Evolutionary conservation across 192 early-diverging fungal genomes (phyloP).

Genomic region (Martensiomyces pterosporus): DNA sequence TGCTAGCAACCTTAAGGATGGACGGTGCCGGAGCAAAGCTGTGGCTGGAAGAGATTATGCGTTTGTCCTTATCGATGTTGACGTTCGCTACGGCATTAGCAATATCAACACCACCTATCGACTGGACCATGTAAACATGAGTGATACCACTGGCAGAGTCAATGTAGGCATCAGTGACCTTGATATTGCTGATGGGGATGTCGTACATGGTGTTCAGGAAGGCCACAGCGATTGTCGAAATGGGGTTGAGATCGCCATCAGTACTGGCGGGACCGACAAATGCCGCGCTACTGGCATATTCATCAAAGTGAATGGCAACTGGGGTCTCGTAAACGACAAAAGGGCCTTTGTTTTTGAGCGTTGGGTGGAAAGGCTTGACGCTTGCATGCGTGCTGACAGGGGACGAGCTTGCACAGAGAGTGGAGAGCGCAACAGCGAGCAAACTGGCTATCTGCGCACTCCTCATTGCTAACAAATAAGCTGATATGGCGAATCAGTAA

Average conservation of each 20-base stretch:
- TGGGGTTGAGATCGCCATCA: neutral
- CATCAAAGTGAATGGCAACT: neutral
- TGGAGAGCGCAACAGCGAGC: too few species aligned
- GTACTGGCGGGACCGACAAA: neutral
- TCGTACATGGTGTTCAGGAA: constrained; percentile 6
- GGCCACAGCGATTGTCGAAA: neutral
- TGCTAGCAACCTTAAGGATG: too few species aligned
- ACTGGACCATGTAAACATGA: constrained; percentile 83
- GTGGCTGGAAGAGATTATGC: constrained; percentile 68
- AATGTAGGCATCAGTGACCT: constrained; percentile 62
- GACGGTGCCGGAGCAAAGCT: constrained; percentile 56
- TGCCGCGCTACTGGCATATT: neutral
- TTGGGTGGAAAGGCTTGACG: neutral
- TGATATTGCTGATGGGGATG: constrained; percentile 11
- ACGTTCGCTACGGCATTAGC: constrained; percentile 82
- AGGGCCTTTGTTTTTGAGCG: neutral
- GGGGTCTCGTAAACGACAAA: neutral
- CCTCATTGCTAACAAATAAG: too few species aligned
- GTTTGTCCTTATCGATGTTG: constrained; percentile 62
- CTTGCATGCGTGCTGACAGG: too few species aligned
- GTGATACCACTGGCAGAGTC: constrained; percentile 73
- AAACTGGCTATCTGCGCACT: too few species aligned
- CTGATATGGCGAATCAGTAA: too few species aligned
- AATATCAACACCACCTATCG: constrained; percentile 64
- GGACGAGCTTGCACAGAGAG: too few species aligned